Evolutionary conservation across 495 filamentous ascomycete species (phyloP).

Genomic region (Penicillium coprophilum): DNA sequence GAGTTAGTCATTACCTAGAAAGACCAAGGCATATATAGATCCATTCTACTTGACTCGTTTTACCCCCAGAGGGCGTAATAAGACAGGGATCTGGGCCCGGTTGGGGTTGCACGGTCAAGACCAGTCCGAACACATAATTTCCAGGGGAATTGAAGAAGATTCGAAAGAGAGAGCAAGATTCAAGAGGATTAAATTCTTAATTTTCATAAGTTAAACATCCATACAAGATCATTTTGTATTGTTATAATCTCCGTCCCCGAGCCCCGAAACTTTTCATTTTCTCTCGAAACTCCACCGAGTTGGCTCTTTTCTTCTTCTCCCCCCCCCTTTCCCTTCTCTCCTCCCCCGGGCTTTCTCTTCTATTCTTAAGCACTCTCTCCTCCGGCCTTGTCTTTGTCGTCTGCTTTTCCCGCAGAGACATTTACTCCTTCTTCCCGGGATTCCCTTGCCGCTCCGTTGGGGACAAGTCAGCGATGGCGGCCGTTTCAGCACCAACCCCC

Average conservation of each 20-base stretch:
- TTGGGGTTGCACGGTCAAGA: slow-evolving; percentile 26
- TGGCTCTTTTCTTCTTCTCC: slow-evolving; percentile 25
- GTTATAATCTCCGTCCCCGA: slow-evolving; percentile 22
- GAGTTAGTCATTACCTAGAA: neutral
- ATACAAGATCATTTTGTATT: neutral
- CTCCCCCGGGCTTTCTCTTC: slow-evolving; percentile 30
- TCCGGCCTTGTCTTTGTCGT: slow-evolving; percentile 38
- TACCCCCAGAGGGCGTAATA: neutral
- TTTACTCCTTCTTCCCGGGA: slow-evolving; percentile 19
- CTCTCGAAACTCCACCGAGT: slow-evolving; percentile 37
- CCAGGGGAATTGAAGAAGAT: slow-evolving; percentile 11
- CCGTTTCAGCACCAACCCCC: slow-evolving; percentile 52
- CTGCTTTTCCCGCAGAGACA: slow-evolving; percentile 39
- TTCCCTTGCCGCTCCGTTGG: slow-evolving; percentile 35
- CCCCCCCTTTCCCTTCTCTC: slow-evolving; percentile 30
- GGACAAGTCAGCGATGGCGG: slow-evolving; percentile 43
- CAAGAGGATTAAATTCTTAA: neutral
- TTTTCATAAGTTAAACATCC: neutral
- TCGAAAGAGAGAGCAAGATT: slow-evolving; percentile 3
- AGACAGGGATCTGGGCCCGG: slow-evolving; percentile 18
- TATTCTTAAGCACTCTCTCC: slow-evolving; percentile 22
- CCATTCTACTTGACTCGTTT: neutral
- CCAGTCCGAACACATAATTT: slow-evolving; percentile 14
- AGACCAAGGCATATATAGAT: neutral
- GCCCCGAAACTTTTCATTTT: slow-evolving; percentile 41